Percentiles rank a stretch among this genome's conserved stretches.
Evolutionary conservation across 345 rosid genomes (phyloP).

Genomic region (Brassica juncea): DNA sequence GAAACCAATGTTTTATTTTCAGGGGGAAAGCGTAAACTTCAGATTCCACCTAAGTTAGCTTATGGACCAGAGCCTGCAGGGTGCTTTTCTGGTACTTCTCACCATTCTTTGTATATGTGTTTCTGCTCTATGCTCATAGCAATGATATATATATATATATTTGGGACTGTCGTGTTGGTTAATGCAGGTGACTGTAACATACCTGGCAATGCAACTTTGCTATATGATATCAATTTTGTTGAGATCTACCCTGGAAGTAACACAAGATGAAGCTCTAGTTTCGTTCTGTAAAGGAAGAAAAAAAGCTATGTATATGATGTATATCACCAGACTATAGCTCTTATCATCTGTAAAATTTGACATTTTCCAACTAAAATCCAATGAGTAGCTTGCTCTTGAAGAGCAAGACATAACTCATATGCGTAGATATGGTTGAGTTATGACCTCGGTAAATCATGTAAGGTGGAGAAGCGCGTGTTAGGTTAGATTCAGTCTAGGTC

Average conservation of each 20-base stretch:
- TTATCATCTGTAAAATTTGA: background rate
- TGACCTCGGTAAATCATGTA: slow-evolving; percentile 11
- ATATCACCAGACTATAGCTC: slow-evolving; percentile 14
- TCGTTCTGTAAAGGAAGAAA: slow-evolving; percentile 4
- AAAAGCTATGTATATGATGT: slow-evolving; percentile 34
- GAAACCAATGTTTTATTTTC: slow-evolving; percentile 14
- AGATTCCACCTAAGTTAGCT: slow-evolving; percentile 84
- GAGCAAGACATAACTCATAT: slow-evolving; percentile 9
- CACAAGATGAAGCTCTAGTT: slow-evolving; percentile 46
- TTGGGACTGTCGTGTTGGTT: slow-evolving; percentile 16
- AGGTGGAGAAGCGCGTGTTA: slow-evolving; percentile 23
- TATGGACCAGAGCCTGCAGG: slow-evolving; percentile 99
- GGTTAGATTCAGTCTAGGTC: slow-evolving; percentile 33
- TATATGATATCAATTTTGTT: slow-evolving; percentile 80
- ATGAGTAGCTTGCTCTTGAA: slow-evolving; percentile 1
- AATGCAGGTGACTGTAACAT: slow-evolving; percentile 85
- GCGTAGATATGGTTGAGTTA: background rate
- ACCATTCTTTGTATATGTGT: background rate
- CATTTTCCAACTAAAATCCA: background rate
- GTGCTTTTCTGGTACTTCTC: slow-evolving; percentile 74
- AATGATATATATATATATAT: background rate
- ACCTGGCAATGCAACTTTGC: slow-evolving; percentile 91
- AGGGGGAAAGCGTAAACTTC: slow-evolving; percentile 90
- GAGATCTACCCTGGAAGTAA: slow-evolving; percentile 73
- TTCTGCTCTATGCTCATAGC: background rate